Evolutionary conservation across 805 yeast species (phyloP), one percentile per base, ranked within the genome.

Genomic region (Candida yuanshanica): DNA sequence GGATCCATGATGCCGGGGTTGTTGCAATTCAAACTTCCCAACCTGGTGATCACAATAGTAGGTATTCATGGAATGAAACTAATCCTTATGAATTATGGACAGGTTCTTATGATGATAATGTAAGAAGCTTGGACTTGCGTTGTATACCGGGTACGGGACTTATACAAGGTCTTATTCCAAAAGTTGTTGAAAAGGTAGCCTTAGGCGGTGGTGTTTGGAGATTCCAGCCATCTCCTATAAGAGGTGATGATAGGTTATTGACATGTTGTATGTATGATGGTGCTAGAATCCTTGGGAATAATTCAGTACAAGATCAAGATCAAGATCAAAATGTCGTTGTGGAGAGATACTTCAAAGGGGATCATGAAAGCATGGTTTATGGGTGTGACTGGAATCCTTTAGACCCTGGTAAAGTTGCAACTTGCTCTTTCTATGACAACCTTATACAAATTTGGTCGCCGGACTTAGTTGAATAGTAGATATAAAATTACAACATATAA

Each of bases 121-220:
- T 93, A 37, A 69, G 89, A 39, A 62, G 75, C 1, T 64, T 87
- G 27, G 97, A 90, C 61, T 55, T 87, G 34, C 62, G 96, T 44
- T 70, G 77, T 46, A 51, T 69, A 13, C 72, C 71, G 53, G 63
- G 58, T 38, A 36, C 46, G 55, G 50, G 65, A 51, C 49, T 67
- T 68, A 52, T 58, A 59, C 64, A 60, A 20, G 81, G 83, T 1
- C 53, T 67, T n/a, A 64, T 74, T 2, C 91, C 91, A 0, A 62
- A 60, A 23, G 66, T 69, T 0, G 55, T 58, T 6, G 60, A 67
- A 12, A 64, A 66, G 33, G 59, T 67, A 22, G 73, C 81, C 36
- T 65, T 93, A 4, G 90, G 88, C 1, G 98, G 99, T 6, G 99
- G 99, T 2, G 98, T 91, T 3, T 91, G 99, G 99, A 68, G 96